Base-by-base conservation (phyloP, 306 rosid species). In the Boehmeria nivea region DNA sequence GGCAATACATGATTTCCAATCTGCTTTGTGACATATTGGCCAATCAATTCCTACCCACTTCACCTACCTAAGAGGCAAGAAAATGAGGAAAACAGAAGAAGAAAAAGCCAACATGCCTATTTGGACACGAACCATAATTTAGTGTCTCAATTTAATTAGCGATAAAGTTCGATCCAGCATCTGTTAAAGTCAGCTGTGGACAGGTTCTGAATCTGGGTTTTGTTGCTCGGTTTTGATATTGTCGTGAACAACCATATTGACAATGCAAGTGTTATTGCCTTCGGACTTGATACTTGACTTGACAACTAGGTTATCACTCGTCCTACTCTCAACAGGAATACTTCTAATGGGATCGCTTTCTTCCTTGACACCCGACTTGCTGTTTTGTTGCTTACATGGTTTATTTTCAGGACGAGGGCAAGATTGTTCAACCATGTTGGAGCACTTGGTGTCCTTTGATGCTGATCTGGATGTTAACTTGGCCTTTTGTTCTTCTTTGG, bases 151-250 rank as follows among this genome's bases (percentile, higher is more conserved):
- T 50, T 61, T 37, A 33, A 56, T 56, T 54, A 18, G 23, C 8
- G 42, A 5, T 18, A 54, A 28, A 8, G 34, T 28, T 8, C 34
- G 34, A 28, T 28, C n/a, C n/a, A n/a, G n/a, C n/a, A 9, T 26
- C 26, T 14, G 39, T 26, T 47, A 60, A 65, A 58, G 57, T 75
- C 64, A 82, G 79, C 76, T 74, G 28, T 53, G 51, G 48, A 86
- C 65, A 12, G 78, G 64, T 65, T 79, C 76, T 36, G 70, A 69
- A 57, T 65, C 82, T 61, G 83, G 58, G 57, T 59, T 57, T 59
- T 72, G 24, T 72, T 19, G 69, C 67, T 69, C 55, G 13, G 64
- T 51, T 58, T 59, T 68, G 44, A 46, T 23, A 19, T 58, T 53
- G n/a, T 67, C 69, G 28, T 39, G 59, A 63, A 20, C 53, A 40